phyloP scores from a whole-genome alignment of 257 asterid genomes.

The Solanum medicagineum region DNA sequence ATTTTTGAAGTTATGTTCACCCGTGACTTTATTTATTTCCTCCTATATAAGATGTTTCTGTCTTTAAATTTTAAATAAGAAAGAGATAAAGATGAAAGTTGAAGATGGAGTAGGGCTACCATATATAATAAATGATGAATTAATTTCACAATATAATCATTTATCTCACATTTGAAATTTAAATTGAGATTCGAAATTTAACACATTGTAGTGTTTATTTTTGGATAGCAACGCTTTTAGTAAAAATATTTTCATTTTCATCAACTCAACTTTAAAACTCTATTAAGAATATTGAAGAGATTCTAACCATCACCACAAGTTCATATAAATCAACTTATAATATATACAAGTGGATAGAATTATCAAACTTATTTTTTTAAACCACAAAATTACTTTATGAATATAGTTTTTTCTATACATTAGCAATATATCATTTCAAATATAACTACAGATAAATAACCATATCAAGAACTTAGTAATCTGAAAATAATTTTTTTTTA shows the following conservation, averaged over 20 bases:
- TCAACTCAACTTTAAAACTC: too few species aligned
- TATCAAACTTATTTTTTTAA: too few species aligned
- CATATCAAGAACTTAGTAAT: background rate
- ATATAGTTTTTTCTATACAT: too few species aligned
- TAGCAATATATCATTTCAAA: background rate
- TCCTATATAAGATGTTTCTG: background rate
- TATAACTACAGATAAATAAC: background rate
- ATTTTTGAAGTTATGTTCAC: slow-evolving; percentile 2
- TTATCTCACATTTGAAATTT: background rate
- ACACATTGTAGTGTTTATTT: too few species aligned
- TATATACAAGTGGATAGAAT: too few species aligned
- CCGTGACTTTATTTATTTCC: slow-evolving; percentile 13
- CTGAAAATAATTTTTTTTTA: background rate
- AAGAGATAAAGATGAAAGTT: background rate
- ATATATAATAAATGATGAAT: background rate
- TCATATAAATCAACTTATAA: background rate
- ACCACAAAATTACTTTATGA: too few species aligned
- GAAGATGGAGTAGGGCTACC: background rate
- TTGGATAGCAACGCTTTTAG: too few species aligned
- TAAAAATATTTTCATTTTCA: too few species aligned
- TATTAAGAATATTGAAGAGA: too few species aligned
- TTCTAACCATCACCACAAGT: too few species aligned
- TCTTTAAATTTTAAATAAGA: background rate
- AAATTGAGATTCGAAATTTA: background rate
- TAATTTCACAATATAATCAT: background rate